Conservation (phyloP, 2,329 filamentous ascomycete genomes). For the Verticillium dahliae region DNA sequence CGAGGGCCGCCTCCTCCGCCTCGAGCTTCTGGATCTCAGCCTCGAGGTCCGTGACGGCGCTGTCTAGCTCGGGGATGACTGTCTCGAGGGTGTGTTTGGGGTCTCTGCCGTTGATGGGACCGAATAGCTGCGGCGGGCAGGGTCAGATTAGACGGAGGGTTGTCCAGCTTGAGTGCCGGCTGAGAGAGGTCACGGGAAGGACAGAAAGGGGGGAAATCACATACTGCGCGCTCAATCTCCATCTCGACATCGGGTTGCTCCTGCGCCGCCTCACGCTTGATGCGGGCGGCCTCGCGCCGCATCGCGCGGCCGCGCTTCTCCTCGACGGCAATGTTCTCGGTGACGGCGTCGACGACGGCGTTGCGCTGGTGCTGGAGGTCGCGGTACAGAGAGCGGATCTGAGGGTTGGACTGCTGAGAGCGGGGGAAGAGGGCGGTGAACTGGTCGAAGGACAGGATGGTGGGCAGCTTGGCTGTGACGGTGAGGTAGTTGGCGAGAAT, state of each 20-base stretch:
- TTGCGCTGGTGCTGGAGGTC: constrained; percentile 72
- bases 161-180: constrained; percentile 5
- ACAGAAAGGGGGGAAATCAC: constrained; percentile 10
- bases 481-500: constrained; percentile 76
- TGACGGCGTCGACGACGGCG: constrained; percentile 60
- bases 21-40: constrained; percentile 61
- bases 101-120: constrained; percentile 37
- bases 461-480: constrained; percentile 65
- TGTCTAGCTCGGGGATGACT: constrained; percentile 63
- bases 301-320: constrained; percentile 52
- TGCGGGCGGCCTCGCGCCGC: constrained; percentile 48
- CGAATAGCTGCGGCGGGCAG: constrained; percentile 46
- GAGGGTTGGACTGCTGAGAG: constrained; percentile 56
- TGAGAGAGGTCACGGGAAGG: too few species aligned
- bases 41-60: constrained; percentile 59
- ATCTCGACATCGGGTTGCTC: constrained; percentile 56
- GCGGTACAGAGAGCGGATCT: constrained; percentile 66
- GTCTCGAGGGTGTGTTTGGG: constrained; percentile 55
- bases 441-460: constrained; percentile 65
- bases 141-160: neutral
- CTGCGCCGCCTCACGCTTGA: constrained; percentile 43
- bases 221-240: constrained; percentile 53
- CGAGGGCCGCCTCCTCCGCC: constrained; percentile 53
- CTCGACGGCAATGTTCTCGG: constrained; percentile 59
- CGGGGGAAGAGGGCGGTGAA: constrained; percentile 74